Conservation (phyloP, 805 yeast genomes). For the Osmozyma mogii region DNA sequence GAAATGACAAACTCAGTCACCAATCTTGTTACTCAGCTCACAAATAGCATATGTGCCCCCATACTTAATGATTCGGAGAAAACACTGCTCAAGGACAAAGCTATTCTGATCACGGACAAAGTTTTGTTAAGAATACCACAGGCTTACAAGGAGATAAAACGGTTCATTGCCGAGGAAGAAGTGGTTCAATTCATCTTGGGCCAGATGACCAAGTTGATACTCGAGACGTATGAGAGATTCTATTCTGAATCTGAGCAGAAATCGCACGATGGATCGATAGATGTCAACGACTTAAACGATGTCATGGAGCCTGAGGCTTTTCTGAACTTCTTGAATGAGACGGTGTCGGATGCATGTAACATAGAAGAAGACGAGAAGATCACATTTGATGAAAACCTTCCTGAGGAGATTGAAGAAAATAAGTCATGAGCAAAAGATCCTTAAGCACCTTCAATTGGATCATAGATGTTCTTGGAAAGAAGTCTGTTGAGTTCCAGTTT, state of each 20-base stretch:
- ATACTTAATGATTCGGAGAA: slow-evolving; percentile 10
- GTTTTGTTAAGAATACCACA: slow-evolving; percentile 51
- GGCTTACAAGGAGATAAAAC: slow-evolving; percentile 41
- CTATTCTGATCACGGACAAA: slow-evolving; percentile 38
- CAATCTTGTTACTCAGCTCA: slow-evolving; percentile 49
- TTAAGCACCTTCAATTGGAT: slow-evolving; percentile 67
- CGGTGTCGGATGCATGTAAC: slow-evolving; percentile 17
- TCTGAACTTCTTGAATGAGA: slow-evolving; percentile 39
- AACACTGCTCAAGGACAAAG: slow-evolving; percentile 20
- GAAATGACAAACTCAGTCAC: slow-evolving; percentile 67
- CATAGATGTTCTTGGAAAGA: slow-evolving; percentile 76
- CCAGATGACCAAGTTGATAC: slow-evolving; percentile 39
- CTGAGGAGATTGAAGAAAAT: slow-evolving; percentile 5
- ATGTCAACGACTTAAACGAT: slow-evolving; percentile 29
- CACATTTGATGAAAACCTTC: slow-evolving; percentile 21
- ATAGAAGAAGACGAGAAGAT: slow-evolving; percentile 8
- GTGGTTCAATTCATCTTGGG: slow-evolving; percentile 25
- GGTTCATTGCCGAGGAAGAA: slow-evolving; percentile 50
- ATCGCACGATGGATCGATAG: slow-evolving; percentile 15
- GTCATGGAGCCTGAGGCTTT: slow-evolving; percentile 62
- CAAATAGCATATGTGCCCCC: slow-evolving; percentile 41
- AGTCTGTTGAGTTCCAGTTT: slow-evolving; percentile 70
- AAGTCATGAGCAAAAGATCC: slow-evolving; percentile 1
- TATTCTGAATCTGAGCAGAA: slow-evolving; percentile 26
- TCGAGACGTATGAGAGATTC: slow-evolving; percentile 50